phyloP scores from a whole-genome alignment of 768 basidiomycete species.

The Boletus fagicola region DNA sequence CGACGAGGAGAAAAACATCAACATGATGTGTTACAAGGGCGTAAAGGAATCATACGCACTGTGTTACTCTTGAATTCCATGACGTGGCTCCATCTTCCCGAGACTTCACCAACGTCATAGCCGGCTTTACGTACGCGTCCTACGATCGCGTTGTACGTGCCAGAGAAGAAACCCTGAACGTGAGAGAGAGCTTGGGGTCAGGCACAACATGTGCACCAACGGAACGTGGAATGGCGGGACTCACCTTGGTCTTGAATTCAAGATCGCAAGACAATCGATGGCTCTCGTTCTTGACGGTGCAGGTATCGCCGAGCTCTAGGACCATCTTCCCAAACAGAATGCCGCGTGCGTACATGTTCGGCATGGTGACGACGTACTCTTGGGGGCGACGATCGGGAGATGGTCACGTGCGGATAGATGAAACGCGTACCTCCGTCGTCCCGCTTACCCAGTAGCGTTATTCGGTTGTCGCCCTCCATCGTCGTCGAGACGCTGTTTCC shows the following conservation, averaged over 20 bases:
- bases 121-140: conserved; percentile 71
- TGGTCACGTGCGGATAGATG: conserved; percentile 2
- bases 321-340: conserved; percentile 94
- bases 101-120: conserved; percentile 77
- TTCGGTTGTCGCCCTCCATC: conserved; percentile 95
- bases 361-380: conserved; percentile 93
- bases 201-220: background rate
- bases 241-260: conserved; percentile 97
- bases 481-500: conserved; percentile 95
- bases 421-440: conserved; percentile 76
- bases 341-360: conserved; percentile 94
- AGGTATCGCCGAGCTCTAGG: conserved; percentile 89
- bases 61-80: conserved; percentile 81
- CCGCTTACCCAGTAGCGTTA: conserved; percentile 76
- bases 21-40: background rate
- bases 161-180: conserved; percentile 89
- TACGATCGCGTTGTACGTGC: conserved; percentile 87
- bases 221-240: background rate
- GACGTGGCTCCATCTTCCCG: conserved; percentile 84
- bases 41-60: conserved; percentile 39
- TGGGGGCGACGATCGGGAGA: conserved; percentile 10
- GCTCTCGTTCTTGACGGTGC: conserved; percentile 79
- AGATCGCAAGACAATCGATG: conserved; percentile 74
- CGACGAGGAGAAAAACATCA: background rate
- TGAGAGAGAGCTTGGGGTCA: background rate